Base-by-base conservation (phyloP, 2,329 filamentous ascomycete genomes). In the Talaromyces sp. region DNA sequence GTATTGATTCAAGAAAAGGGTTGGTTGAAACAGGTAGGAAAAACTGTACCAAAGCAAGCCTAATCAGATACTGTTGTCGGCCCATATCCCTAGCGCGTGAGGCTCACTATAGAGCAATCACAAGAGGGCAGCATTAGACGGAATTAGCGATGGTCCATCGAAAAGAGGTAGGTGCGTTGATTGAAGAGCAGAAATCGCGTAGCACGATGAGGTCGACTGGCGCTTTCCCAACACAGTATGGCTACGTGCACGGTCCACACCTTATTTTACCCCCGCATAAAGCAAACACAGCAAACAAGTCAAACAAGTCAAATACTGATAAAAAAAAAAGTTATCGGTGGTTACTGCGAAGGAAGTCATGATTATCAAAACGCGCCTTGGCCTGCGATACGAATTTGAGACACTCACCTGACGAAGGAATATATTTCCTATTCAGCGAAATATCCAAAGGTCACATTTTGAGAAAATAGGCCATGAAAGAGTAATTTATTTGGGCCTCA, bases 21-120 rank as follows among this genome's bases (percentile, higher is more conserved):
- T 40, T 31, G 28, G 28, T 59, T n/a, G 9, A 27, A 50, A 16
- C 8, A 27, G 30, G 23, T 10, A 18, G 28, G 23, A 6, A 57
- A 27, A 44, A 65, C 65, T 76, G 70, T 78, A 80, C 78, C 77
- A 80, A 66, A 68, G 77, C 78, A 61, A 80, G 73, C 64, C 78
- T 69, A 62, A 75, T 77, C 67, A 79, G 68, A 68, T 78, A 79
- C 64, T 76, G 75, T 64, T 76, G 76, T 66, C 78, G 74, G 63
- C 78, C 78, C 78, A 80, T 79, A 54, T 65, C 63, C 59, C 33
- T 14, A 50, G 47, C 2, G 9, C 12, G 4, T 56, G 3, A 36
- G 18, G 31, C 5, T 27, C 30, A 10, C 2, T 7, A 18, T 18
- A 53, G 5, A 31, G 12, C 12, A 1, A 14, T 16, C 50, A 53